Percentiles rank a stretch among this genome's conserved stretches.
These are phyloP conservation scores for Funneliformis caledonium DNA, from an alignment of 371 early-diverging fungal species.

Conservation along the genomic window DNA sequence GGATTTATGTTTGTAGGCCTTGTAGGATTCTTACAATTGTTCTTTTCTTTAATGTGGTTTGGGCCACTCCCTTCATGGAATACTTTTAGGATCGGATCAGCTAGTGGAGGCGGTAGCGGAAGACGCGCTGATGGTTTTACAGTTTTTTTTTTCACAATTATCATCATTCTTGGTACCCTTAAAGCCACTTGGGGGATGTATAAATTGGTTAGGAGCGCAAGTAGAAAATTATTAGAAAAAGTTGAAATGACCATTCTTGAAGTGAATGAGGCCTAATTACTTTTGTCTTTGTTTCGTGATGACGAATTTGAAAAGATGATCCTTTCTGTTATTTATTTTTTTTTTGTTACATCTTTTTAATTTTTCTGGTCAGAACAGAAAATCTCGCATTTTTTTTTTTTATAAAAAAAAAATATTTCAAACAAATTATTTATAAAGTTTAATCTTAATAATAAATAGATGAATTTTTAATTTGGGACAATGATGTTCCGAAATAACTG, in stretches of 20 bases:
- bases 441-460: too few relatives aligned
- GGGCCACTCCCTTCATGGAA: slow-evolving; percentile 38
- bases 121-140: slow-evolving; percentile 42
- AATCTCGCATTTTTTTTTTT: too few relatives aligned
- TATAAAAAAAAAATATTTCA: too few relatives aligned
- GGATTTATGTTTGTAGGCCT: slow-evolving; percentile 50
- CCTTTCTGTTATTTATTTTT: too few relatives aligned
- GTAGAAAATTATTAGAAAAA: slow-evolving; percentile 26
- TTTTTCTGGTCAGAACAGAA: too few relatives aligned
- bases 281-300: background rate
- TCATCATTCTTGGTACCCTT: slow-evolving; percentile 32
- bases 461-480: too few relatives aligned
- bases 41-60: slow-evolving; percentile 45
- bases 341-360: too few relatives aligned
- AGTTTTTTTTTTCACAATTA: slow-evolving; percentile 16
- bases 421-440: too few relatives aligned
- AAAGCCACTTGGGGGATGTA: slow-evolving; percentile 35
- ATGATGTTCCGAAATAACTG: too few relatives aligned
- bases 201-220: slow-evolving; percentile 29
- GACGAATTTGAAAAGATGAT: background rate
- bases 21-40: slow-evolving; percentile 49
- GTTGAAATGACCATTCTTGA: slow-evolving; percentile 33
- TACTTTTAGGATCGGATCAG: slow-evolving; percentile 35
- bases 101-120: slow-evolving; percentile 46
- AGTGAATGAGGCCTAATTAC: slow-evolving; percentile 26